A percentile compares a stretch with the other conserved stretches of the same genome.
Conservation (phyloP, 1,284 basidiomycete genomes). For the Microbotryomycetes sp. region DNA sequence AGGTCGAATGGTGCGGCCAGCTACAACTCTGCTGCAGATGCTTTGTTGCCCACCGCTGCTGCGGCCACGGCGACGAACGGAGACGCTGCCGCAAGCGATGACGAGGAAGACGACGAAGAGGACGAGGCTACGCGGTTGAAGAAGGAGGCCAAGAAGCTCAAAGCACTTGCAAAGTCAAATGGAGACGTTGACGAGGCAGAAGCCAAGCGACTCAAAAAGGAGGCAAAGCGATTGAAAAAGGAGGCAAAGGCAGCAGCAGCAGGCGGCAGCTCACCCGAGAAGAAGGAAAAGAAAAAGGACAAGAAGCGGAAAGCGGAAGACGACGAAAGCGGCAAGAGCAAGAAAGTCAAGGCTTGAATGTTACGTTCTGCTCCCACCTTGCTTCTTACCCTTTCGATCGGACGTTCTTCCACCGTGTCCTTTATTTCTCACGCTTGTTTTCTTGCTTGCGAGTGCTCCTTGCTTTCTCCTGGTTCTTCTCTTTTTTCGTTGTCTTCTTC, state of each 20-base stretch:
- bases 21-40: conserved; percentile 70
- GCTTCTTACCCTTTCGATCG: conserved; percentile 2
- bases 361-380: not conserved
- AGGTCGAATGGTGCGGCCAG: conserved; percentile 58
- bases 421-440: not conserved
- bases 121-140: conserved; percentile 46
- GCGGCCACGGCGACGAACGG: conserved; percentile 2
- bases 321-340: conserved; percentile 11
- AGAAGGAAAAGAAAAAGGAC: conserved; percentile 20
- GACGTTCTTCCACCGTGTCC: not conserved
- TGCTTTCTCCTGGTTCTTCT: not conserved
- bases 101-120: conserved; percentile 52
- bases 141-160: conserved; percentile 31
- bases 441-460: not conserved
- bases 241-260: conserved; percentile 8
- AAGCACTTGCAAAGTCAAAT: not conserved
- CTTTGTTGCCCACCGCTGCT: conserved; percentile 56
- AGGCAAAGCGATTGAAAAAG: not conserved
- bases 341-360: conserved; percentile 10
- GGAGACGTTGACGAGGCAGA: not conserved
- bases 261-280: not conserved
- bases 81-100: conserved; percentile 9
- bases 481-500: not conserved
- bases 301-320: conserved; percentile 19
- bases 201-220: not conserved